Evolutionary conservation across 192 early-diverging fungal genomes (phyloP), one percentile per base, ranked within the genome.

Genomic region (Mortierella hygrophila): DNA sequence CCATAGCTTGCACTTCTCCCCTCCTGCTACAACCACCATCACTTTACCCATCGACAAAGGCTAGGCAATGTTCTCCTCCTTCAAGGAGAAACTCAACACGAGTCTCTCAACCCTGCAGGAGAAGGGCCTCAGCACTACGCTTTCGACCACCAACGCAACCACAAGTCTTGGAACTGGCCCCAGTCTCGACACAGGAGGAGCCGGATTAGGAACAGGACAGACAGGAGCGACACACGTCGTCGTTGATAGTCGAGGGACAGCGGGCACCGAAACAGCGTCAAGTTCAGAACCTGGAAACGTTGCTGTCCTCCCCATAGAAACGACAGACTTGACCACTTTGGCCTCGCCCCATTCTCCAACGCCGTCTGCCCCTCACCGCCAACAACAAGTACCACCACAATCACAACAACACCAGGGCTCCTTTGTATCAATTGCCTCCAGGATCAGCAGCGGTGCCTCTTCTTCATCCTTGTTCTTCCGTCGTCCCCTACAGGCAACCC

Each of bases 61-160:
- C 77, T 21, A 52, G 26, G 68, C 23, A 42, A 85, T 85, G 83
- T 80, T 85, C 78, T 85, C 83, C 10, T 79, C 78, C 40, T 79
- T 85, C 46, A 85, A 85, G 32, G 83, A 77, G 55, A 79, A 73
- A 75, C 74, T 85, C 69, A 80, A 77, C 63, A 80, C 83, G 13
- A 57, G 83, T 80, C 68, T 85, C 68, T 63, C 83, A 29, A 85
- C 77, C 68, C 52, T 57, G 18, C 82, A 85, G 26, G 75, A 81
- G 49, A 75, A 68, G 15, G 70, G 82, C 38, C 52, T 40, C 23
- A 42, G 68, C 26, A 52, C 74, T 13, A 42, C 77, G 18, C 18
- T 68, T n/a, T 9, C 73, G 18, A 21, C 74, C 20, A 29, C 20
- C 20, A 4, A 57, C 35, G 38, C 79, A 26, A 57, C 65, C 3